Base-by-base conservation (phyloP, 129 eudicot genomes). In the Flaveria robusta region DNA sequence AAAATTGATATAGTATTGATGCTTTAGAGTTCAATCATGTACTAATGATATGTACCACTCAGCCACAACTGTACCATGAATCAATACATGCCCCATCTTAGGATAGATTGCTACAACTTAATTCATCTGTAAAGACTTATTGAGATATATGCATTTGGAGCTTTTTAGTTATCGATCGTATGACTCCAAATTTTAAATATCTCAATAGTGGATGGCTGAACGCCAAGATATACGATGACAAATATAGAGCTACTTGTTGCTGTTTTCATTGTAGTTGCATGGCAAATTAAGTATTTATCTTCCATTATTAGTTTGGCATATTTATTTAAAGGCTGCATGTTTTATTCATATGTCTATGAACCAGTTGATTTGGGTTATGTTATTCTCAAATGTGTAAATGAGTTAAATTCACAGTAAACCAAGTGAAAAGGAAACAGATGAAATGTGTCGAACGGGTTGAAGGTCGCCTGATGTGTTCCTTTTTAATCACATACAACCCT, bases 21-120 rank as follows among this genome's bases (percentile, higher is more conserved):
- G 43, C 71, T 15, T 43, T 14, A 74, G 70, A 43, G 41, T 59
- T 74, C 7, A 37, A 72, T 19, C 50, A 22, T 9, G 41, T 11
- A 42, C 70, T 26, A 8, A 45, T 55, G 66, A 42, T 26, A 58
- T 7, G 31, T 29, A 24, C 43, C 58, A 42, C 8, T 43, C 59
- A 10, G 18, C 31, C 59, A 45, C 16, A 74, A 18, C 46, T 42
- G 7, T 60, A 46, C 37, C 37, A 29, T 55, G 79, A 75, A 65
- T 7, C 19, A 19, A 16, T 11, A 7, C 20, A 60, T 45, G 66
- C 71, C 41, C 55, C 23, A 37, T 23, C 43, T 42, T 49, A 43
- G 71, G 63, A 26, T 41, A n/a, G 11, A 14, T 66, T 66, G 41
- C 24, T 67, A 34, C 42, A 37, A 34, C 22, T 50, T 15, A 41